These are phyloP conservation scores for Magnaporthiopsis incrustans DNA, from an alignment of 2,329 filamentous ascomycete genomes.

Conservation along the genomic window DNA sequence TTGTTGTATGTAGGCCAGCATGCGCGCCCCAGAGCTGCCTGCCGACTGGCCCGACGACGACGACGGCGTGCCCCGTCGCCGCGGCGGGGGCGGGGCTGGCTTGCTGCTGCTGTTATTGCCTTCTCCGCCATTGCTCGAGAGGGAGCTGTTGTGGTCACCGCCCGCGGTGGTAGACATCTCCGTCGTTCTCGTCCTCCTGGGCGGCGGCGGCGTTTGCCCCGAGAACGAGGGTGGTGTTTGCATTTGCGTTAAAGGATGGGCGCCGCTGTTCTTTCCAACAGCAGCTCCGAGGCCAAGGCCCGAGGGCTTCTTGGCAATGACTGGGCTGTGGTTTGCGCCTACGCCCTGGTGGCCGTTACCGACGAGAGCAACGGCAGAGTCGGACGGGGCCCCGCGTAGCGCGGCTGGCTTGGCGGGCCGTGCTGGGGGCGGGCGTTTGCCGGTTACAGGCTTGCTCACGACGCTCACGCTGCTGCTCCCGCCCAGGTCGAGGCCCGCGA, in stretches of 20 bases:
- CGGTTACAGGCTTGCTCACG: slow-evolving; percentile 5
- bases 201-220: slow-evolving; percentile 8
- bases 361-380: slow-evolving; percentile 8
- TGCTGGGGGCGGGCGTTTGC: slow-evolving; percentile 38
- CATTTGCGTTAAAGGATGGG: slow-evolving; percentile 33
- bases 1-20: not conserved
- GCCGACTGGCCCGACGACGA: not conserved
- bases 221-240: slow-evolving; percentile 31
- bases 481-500: slow-evolving; percentile 1
- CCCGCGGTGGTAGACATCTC: not conserved
- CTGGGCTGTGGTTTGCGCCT: not conserved
- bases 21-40: not conserved
- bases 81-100: slow-evolving; percentile 24
- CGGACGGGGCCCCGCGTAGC: slow-evolving; percentile 37
- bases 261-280: slow-evolving; percentile 7
- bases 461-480: not conserved
- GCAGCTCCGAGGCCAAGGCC: not conserved
- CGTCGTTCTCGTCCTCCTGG: slow-evolving; percentile 3
- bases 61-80: slow-evolving; percentile 8
- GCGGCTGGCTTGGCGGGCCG: slow-evolving; percentile 51
- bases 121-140: too few species aligned
- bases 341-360: not conserved
- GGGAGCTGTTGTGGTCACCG: not conserved
- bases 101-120: slow-evolving; percentile 8
- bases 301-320: not conserved